A percentile compares a stretch with the other conserved stretches of the same genome.
Conservation (phyloP, 176 grass and related monocot genomes). For the Phoenix roebelenii region DNA sequence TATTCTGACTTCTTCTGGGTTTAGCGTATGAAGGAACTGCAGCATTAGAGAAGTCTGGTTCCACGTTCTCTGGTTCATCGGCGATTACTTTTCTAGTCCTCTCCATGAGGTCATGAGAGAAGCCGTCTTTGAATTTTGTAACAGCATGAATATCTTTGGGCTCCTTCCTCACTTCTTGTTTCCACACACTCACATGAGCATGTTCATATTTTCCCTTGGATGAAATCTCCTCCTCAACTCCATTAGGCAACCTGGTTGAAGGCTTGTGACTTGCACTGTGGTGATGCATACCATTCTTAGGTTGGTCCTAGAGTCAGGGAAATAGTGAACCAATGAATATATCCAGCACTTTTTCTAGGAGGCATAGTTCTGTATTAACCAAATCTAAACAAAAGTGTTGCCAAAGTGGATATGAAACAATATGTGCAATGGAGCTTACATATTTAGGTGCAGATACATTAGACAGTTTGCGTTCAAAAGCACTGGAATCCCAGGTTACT, state of each 20-base stretch:
- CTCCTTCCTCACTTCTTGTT: slow-evolving; percentile 37
- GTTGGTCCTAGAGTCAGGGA: slow-evolving; percentile 16
- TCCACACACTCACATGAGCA: slow-evolving; percentile 17
- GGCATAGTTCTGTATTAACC: too few relatives aligned
- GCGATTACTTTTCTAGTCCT: slow-evolving; percentile 28
- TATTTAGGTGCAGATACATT: slow-evolving; percentile 34
- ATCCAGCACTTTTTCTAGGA: too few relatives aligned
- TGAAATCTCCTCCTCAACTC: slow-evolving; percentile 7
- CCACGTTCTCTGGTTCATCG: slow-evolving; percentile 32
- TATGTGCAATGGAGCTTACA: slow-evolving; percentile 17
- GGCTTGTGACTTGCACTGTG: slow-evolving; percentile 11
- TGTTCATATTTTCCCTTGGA: slow-evolving; percentile 21
- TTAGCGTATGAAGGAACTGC: slow-evolving; percentile 18
- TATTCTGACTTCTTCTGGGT: slow-evolving; percentile 12
- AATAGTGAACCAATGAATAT: not conserved
- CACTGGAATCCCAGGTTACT: slow-evolving; percentile 46
- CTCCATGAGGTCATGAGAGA: slow-evolving; percentile 2
- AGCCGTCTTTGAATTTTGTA: slow-evolving; percentile 28
- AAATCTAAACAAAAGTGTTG: too few relatives aligned
- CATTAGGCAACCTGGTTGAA: slow-evolving; percentile 1
- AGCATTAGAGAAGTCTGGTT: slow-evolving; percentile 8
- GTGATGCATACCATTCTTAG: not conserved
- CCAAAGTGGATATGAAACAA: too few relatives aligned
- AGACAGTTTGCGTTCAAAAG: slow-evolving; percentile 35
- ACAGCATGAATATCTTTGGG: slow-evolving; percentile 74